Percentiles rank a stretch among this genome's conserved stretches.
phyloP scores from a whole-genome alignment of 73 alveolate genomes.

The Paramecium sexaurelia region DNA sequence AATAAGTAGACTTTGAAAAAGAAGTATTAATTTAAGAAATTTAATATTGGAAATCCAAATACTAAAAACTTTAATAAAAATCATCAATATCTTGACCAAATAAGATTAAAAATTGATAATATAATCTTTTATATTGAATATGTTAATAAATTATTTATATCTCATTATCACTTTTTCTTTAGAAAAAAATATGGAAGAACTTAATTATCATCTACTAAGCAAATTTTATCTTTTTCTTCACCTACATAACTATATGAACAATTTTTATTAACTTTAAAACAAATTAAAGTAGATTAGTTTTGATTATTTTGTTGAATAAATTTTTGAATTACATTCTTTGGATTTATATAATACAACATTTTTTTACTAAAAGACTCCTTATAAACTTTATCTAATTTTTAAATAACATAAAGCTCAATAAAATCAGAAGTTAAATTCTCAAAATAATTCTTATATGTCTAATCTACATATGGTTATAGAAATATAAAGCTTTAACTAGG shows the following conservation, averaged over 20 bases:
- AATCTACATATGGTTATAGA: not conserved
- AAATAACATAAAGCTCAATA: not conserved
- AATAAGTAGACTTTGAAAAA: not conserved
- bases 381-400: not conserved
- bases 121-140: not conserved
- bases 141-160: not conserved
- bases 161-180: not conserved
- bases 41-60: conserved; percentile 43
- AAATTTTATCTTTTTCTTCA: not conserved
- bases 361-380: not conserved
- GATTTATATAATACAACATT: not conserved
- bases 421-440: not conserved
- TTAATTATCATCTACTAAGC: not conserved
- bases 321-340: not conserved
- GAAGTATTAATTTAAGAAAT: conserved; percentile 12
- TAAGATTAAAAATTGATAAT: not conserved
- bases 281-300: not conserved
- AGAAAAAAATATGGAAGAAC: not conserved
- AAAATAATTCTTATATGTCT: not conserved
- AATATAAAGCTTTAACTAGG: not conserved
- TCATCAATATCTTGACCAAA: not conserved
- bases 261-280: not conserved
- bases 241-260: not conserved
- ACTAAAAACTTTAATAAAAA: not conserved
- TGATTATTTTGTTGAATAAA: not conserved